These are phyloP conservation scores for Cladosporium sp. DNA, from an alignment of 2,329 filamentous ascomycete genomes.

Conservation along the genomic window DNA sequence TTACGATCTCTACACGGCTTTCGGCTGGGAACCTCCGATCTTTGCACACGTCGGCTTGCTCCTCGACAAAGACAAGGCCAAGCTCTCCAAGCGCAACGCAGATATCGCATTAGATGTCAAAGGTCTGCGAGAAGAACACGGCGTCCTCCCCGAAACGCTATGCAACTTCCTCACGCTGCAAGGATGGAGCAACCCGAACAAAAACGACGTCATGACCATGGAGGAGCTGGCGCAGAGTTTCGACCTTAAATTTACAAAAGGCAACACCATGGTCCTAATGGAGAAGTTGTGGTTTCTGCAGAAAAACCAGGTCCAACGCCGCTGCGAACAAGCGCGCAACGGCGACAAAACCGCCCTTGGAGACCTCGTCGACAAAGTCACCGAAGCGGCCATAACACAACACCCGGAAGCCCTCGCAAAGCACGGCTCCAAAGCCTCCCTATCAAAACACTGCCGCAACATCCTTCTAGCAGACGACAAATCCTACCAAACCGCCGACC, in stretches of 20 bases:
- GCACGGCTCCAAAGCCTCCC: neutral
- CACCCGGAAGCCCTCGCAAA: slow-evolving; percentile 14
- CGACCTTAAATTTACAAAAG: slow-evolving; percentile 81
- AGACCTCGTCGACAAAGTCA: slow-evolving; percentile 33
- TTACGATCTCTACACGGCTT: slow-evolving; percentile 50
- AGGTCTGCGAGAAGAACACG: slow-evolving; percentile 51
- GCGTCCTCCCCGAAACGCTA: slow-evolving; percentile 60
- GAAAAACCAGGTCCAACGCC: slow-evolving; percentile 57
- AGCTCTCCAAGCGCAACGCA: slow-evolving; percentile 67
- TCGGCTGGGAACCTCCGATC: slow-evolving; percentile 43
- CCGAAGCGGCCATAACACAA: slow-evolving; percentile 27
- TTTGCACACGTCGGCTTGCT: slow-evolving; percentile 49
- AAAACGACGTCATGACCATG: slow-evolving; percentile 67
- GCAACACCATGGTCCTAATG: slow-evolving; percentile 76
- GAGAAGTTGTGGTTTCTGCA: slow-evolving; percentile 80
- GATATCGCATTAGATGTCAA: slow-evolving; percentile 53
- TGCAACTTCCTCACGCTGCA: slow-evolving; percentile 80
- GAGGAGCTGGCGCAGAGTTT: slow-evolving; percentile 69
- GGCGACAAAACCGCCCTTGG: slow-evolving; percentile 30
- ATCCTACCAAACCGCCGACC: slow-evolving; percentile 52
- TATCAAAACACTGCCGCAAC: slow-evolving; percentile 20
- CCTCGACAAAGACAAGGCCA: slow-evolving; percentile 44
- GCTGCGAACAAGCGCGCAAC: slow-evolving; percentile 42
- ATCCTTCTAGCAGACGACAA: slow-evolving; percentile 52
- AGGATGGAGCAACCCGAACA: slow-evolving; percentile 69